A percentile compares a stretch with the other conserved stretches of the same genome.
These are phyloP conservation scores for Diplodia corticola DNA, from an alignment of 2,329 filamentous ascomycete genomes.

Conservation along the genomic window DNA sequence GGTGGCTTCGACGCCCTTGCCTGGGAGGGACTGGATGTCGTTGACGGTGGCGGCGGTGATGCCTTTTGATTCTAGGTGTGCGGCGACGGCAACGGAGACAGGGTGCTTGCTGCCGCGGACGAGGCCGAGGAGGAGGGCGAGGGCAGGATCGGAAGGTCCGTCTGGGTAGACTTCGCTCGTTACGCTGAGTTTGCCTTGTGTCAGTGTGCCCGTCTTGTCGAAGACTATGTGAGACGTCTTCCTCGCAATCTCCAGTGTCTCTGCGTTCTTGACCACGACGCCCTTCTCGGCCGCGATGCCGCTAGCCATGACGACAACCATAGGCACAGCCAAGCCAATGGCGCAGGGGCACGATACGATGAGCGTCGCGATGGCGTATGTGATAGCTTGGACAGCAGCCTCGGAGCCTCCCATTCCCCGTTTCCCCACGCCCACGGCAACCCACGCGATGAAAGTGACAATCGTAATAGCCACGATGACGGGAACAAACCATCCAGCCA, in stretches of 20 bases:
- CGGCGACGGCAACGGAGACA: background rate
- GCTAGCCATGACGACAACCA: constrained; percentile 74
- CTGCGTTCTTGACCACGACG: constrained; percentile 68
- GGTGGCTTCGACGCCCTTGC: constrained; percentile 11
- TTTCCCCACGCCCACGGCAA: constrained; percentile 55
- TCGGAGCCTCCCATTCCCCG: constrained; percentile 28
- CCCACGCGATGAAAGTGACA: constrained; percentile 64
- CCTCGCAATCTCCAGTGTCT: constrained; percentile 62
- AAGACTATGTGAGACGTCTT: constrained; percentile 69
- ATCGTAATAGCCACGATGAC: constrained; percentile 59
- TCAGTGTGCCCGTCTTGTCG: constrained; percentile 80
- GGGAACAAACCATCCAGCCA: constrained; percentile 71
- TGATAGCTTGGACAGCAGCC: constrained; percentile 63
- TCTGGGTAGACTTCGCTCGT: constrained; percentile 23
- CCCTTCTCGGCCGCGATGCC: constrained; percentile 66
- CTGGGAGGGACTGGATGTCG: constrained; percentile 3
- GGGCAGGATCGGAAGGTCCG: constrained; percentile 24
- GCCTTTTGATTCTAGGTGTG: constrained; percentile 2
- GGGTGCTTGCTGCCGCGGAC: constrained; percentile 35
- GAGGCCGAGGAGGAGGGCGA: constrained; percentile 41
- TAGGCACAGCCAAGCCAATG: constrained; percentile 72
- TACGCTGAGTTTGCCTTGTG: constrained; percentile 55
- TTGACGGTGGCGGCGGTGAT: background rate
- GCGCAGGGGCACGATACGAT: constrained; percentile 81
- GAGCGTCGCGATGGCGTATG: constrained; percentile 70